Conservation (phyloP, 108 stramenopile genomes). For the Skeletonema tropicum region DNA sequence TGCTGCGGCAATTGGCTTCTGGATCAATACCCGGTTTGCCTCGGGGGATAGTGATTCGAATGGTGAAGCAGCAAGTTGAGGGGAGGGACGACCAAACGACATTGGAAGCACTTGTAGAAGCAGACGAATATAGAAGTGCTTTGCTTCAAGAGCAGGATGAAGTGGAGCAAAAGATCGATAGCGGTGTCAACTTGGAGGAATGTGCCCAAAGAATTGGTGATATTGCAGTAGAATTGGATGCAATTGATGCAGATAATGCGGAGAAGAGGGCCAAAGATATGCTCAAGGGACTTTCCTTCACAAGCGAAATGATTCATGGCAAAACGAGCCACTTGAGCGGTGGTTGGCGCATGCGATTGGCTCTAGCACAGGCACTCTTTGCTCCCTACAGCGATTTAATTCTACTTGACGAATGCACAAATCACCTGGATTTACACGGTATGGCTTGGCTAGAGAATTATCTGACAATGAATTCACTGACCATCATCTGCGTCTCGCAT, state of each 20-base stretch:
- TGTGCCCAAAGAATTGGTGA: constrained; percentile 65
- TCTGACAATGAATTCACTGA: constrained; percentile 80
- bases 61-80: constrained; percentile 87
- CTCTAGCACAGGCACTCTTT: constrained; percentile 76
- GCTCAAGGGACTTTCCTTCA: constrained; percentile 96
- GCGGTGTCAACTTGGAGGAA: constrained; percentile 9
- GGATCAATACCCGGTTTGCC: constrained; percentile 84
- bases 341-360: constrained; percentile 95
- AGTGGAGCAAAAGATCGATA: constrained; percentile 14
- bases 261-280: constrained; percentile 95
- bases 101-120: constrained; percentile 65
- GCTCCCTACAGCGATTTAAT: constrained; percentile 91
- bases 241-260: constrained; percentile 94
- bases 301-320: constrained; percentile 83
- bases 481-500: constrained; percentile 91
- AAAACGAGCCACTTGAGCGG: constrained; percentile 82
- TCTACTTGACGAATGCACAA: constrained; percentile 92
- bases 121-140: constrained; percentile 63
- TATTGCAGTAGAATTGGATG: constrained; percentile 82
- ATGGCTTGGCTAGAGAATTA: constrained; percentile 92
- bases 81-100: constrained; percentile 74
- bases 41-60: constrained; percentile 65
- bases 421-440: constrained; percentile 83
- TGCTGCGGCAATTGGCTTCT: constrained; percentile 86
- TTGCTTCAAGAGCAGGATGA: constrained; percentile 66